phyloP scores from a whole-genome alignment of 2,329 filamentous ascomycete genomes.

The Helicocarpus griseus region DNA sequence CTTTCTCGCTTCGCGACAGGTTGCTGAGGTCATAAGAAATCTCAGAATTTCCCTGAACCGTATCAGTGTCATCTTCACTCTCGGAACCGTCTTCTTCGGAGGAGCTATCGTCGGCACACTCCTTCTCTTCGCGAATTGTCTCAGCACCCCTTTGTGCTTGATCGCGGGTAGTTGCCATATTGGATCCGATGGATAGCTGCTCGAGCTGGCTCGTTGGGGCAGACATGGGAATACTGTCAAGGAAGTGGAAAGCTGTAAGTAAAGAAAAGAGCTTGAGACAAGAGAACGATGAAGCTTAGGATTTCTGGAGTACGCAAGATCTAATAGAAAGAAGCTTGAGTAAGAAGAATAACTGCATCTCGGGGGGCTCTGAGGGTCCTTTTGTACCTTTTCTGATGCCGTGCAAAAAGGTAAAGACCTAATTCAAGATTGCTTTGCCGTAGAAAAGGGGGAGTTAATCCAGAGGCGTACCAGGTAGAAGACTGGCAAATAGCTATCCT shows the following conservation, averaged over 20 bases:
- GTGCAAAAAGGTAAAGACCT: neutral
- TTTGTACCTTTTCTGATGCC: conserved; percentile 1
- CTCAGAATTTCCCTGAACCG: conserved; percentile 8
- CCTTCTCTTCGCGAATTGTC: conserved; percentile 10
- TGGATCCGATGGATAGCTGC: conserved; percentile 29
- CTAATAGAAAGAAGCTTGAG: neutral
- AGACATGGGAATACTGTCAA: conserved; percentile 24
- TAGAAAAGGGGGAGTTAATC: neutral
- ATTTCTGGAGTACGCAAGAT: neutral
- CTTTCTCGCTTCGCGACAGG: conserved; percentile 6
- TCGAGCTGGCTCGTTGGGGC: conserved; percentile 30
- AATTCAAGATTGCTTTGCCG: conserved; percentile 1
- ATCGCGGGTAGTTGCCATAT: conserved; percentile 23
- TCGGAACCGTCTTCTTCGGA: conserved; percentile 16
- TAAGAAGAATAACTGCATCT: neutral
- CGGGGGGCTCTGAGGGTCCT: neutral
- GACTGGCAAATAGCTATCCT: neutral
- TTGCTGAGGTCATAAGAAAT: conserved; percentile 9
- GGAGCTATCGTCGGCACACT: conserved; percentile 12
- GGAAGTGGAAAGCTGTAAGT: conserved; percentile 5
- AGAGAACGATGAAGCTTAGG: neutral
- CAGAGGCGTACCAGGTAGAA: neutral
- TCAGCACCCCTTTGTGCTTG: conserved; percentile 17
- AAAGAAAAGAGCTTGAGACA: neutral
- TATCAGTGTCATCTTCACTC: conserved; percentile 7